Conservation (phyloP, 495 filamentous ascomycete genomes). For the Aspergillus heteromorphus region DNA sequence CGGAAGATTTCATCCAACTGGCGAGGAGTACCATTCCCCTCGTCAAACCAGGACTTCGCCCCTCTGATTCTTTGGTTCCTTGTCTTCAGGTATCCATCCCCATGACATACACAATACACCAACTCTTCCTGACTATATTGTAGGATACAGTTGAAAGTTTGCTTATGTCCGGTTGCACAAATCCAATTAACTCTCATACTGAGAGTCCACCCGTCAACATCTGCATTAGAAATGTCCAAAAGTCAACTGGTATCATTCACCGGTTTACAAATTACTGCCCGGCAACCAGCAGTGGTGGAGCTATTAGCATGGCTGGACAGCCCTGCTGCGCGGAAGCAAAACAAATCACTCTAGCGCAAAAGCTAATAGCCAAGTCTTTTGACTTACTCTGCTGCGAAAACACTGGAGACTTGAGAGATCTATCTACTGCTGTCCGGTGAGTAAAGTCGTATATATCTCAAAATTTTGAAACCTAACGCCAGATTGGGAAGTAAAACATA, state of each 20-base stretch:
- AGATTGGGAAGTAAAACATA: conserved; percentile 20
- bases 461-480: conserved; percentile 12
- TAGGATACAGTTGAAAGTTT: conserved; percentile 22
- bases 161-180: not conserved
- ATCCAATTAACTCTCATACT: not conserved
- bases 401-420: conserved; percentile 16
- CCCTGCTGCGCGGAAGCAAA: conserved; percentile 14
- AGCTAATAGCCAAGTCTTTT: conserved; percentile 17
- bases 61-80: conserved; percentile 15
- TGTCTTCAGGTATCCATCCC: conserved; percentile 24
- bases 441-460: conserved; percentile 9
- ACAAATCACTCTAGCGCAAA: conserved; percentile 10
- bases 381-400: conserved; percentile 15
- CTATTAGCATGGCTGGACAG: conserved; percentile 23
- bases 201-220: not conserved
- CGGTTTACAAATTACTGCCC: not conserved
- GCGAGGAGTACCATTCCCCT: conserved; percentile 21
- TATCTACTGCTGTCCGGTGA: conserved; percentile 28
- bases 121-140: conserved; percentile 14
- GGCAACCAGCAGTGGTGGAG: conserved; percentile 6
- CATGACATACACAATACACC: not conserved
- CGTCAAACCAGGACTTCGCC: conserved; percentile 1
- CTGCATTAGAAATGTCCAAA: not conserved
- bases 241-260: conserved; percentile 7
- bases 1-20: not conserved